Evolutionary conservation across 805 yeast genomes (phyloP), one percentile per base, ranked within the genome.

Genomic region (Clavispora asparagi): DNA sequence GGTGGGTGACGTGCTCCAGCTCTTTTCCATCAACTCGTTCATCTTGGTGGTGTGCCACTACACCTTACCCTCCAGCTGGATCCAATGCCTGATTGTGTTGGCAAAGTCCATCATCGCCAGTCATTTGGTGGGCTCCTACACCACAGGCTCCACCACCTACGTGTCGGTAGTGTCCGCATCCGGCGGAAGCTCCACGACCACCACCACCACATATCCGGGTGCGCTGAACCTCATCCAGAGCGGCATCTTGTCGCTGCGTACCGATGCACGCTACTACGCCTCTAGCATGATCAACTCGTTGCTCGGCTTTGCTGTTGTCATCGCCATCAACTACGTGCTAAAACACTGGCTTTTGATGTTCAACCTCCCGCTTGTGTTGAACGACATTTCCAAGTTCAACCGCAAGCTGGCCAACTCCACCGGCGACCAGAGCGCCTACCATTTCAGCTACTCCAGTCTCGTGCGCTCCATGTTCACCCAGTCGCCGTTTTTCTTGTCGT

Each of bases 71-170:
- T 47, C 52, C 33, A 47, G 51, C 13, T 60, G 60, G 56, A 48
- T 53, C 31, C 52, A 53, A 28, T 63, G 62, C 52, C 47, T 65
- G 41, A 54, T 56, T 6, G 52, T 63, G 7, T 52, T 65, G 43
- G 64, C 69, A 25, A 61, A 63, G 40, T 57, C 65, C 16, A 61
- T 65, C n/a, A 49, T 65, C 12, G 61, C 70, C 3, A 57, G 62
- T 30, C 60, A 62, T 29, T 51, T 65, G 31, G 60, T 64, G 25
- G 70, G 69, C 19, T 52, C 63, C 12, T 47, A 58, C 17, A 47
- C 61, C 13, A 54, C 61, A 11, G 60, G 59, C 39, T 57, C 59
- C 42, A 59, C 60, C 31, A 56, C 63, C 16, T 55, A 55, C 41
- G 55, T 58, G 14, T 47, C 60, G 10, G 56, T 58, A 13, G 55